Base-by-base conservation (phyloP, 2,329 filamentous ascomycete genomes). In the Pseudogymnoascus sp. region DNA sequence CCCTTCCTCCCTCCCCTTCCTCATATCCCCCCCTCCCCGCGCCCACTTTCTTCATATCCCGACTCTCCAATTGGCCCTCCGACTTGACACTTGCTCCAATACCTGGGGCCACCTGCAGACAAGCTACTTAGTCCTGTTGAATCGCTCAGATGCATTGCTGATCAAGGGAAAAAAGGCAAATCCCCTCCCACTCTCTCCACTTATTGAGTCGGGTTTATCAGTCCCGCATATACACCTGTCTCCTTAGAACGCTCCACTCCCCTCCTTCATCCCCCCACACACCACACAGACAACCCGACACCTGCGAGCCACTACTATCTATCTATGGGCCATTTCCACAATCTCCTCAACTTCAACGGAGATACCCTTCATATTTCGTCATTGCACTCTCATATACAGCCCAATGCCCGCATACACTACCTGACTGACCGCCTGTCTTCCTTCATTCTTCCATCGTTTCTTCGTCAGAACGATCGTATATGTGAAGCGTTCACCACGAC, bases 291-390 rank as follows among this genome's bases (percentile, higher is more conserved):
- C 14, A 50, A 47, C 43, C 43, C 14, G 43, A 30, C 25, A 15
- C 43, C 43, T 30, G 43, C 43, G 43, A 30, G 43, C 43, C 30
- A 50, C 43, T 50, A 50, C 43, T 50, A 50, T 50, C 38, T 41
- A 41, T 41, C 43, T 50, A 50, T 50, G 43, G 43, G n/a, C 43
- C 43, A 50, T 50, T 50, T 50, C 43, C 25, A 50, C 43, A 50
- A 41, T 50, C 43, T 50, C 43, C 22, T 50, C 43, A 11, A 25
- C n/a, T 30, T 50, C 43, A 50, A 50, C 43, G 43, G 43, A 50
- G 22, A 50, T 30, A 30, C 43, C 43, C 43, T 50, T 15, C 43
- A 50, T 50, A 50, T 50, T 50, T 50, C 43, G 43, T 50, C 43
- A 50, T 50, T 50, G 7, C 43, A 50, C 43, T 30, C 43, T 30